Evolutionary conservation across 805 yeast species (phyloP).

Genomic region (Lachancea meyersii): DNA sequence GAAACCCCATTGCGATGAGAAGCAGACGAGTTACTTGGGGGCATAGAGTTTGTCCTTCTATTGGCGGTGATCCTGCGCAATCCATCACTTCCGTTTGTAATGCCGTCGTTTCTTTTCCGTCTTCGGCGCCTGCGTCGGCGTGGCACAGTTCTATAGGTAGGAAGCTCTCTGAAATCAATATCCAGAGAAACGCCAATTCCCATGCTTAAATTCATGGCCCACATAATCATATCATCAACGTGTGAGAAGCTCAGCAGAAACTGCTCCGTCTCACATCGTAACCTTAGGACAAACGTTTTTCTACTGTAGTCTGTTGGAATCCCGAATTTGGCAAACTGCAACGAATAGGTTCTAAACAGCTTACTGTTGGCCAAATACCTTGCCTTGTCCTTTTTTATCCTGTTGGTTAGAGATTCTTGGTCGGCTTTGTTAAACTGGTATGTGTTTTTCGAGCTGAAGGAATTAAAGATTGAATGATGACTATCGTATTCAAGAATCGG

Average conservation of each 20-base stretch:
- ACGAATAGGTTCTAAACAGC: conserved; percentile 60
- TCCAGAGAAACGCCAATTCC: conserved; percentile 82
- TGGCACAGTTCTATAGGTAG: conserved; percentile 76
- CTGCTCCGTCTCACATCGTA: conserved; percentile 82
- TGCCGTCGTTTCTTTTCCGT: conserved; percentile 14
- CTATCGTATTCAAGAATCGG: conserved; percentile 8
- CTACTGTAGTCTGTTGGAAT: conserved; percentile 80
- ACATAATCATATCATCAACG: conserved; percentile 62
- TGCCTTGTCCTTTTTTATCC: conserved; percentile 16
- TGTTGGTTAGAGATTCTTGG: conserved; percentile 21
- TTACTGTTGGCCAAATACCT: conserved; percentile 31
- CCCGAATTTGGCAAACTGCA: conserved; percentile 81
- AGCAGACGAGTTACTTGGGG: background rate
- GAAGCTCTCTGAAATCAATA: conserved; percentile 60
- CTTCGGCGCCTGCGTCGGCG: conserved; percentile 53
- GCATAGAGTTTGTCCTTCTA: background rate
- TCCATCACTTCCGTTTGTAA: background rate
- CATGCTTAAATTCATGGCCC: conserved; percentile 66
- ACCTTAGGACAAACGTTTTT: conserved; percentile 57
- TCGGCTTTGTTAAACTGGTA: conserved; percentile 27
- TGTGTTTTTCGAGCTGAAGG: conserved; percentile 15
- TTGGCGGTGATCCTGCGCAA: background rate
- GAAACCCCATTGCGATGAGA: background rate
- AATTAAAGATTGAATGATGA: conserved; percentile 12
- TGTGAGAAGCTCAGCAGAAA: conserved; percentile 58